phyloP scores from a whole-genome alignment of 2,329 filamentous ascomycete genomes.

The Verticillium isaacii region DNA sequence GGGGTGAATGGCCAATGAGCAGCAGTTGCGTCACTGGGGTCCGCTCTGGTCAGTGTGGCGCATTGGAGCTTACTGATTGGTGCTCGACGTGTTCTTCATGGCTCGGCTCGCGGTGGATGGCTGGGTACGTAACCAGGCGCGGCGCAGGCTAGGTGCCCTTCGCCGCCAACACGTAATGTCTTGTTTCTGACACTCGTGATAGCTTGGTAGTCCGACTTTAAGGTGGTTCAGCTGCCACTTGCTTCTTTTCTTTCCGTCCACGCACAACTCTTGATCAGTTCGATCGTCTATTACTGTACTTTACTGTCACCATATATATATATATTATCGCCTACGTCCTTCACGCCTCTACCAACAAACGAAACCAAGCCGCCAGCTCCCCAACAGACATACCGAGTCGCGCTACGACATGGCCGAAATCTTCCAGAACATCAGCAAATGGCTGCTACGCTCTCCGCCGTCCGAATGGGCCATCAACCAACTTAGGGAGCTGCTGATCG shows the following conservation, averaged over 20 bases:
- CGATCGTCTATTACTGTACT: background rate
- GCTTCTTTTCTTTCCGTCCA: background rate
- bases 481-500: conserved; percentile 80
- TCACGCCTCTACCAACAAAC: background rate
- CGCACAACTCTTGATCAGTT: background rate
- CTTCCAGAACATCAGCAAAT: conserved; percentile 49
- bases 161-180: background rate
- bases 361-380: background rate
- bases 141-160: background rate
- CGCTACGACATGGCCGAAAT: conserved; percentile 47
- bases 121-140: background rate
- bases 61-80: background rate
- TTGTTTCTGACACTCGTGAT: background rate
- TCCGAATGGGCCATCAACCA: conserved; percentile 82
- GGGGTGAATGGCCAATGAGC: background rate
- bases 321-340: background rate
- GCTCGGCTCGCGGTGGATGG: background rate
- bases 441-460: conserved; percentile 83
- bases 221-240: background rate
- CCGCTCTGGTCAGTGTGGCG: background rate
- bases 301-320: background rate
- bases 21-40: background rate
- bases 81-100: background rate
- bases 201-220: background rate
- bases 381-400: background rate